phyloP scores from a whole-genome alignment of 2,329 filamentous ascomycete species.

The Phaeosphaeriaceae sp. region DNA sequence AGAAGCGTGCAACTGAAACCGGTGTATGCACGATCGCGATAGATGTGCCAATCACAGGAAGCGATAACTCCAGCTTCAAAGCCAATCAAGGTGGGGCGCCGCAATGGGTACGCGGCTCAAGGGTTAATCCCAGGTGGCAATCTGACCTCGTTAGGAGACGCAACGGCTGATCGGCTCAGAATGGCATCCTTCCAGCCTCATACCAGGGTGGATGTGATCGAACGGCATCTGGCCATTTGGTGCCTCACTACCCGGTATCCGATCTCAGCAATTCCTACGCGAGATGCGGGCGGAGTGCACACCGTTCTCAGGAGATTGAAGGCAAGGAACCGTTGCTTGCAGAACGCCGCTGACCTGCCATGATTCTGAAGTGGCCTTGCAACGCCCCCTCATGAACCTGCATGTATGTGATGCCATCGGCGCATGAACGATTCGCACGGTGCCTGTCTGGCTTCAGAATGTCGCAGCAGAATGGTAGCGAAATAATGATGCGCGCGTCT shows the following conservation, averaged over 20 bases:
- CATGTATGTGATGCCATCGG: conserved; percentile 1
- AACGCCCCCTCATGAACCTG: not conserved
- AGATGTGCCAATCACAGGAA: conserved; percentile 36
- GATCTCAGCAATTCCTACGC: not conserved
- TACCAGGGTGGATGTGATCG: not conserved
- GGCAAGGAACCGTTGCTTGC: not conserved
- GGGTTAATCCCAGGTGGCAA: conserved; percentile 34
- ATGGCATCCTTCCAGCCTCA: conserved; percentile 11
- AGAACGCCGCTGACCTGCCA: not conserved
- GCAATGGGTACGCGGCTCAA: conserved; percentile 29
- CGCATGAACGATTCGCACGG: not conserved
- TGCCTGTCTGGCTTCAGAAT: not conserved
- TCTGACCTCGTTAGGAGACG: conserved; percentile 28
- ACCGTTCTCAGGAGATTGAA: not conserved
- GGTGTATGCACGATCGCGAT: conserved; percentile 26
- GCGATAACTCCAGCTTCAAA: conserved; percentile 14
- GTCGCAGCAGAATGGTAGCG: not conserved
- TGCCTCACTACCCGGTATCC: not conserved
- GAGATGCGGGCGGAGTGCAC: not conserved
- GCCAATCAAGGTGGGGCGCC: conserved; percentile 31
- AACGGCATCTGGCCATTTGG: conserved; percentile 14
- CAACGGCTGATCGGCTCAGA: conserved; percentile 33
- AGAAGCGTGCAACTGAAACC: conserved; percentile 42
- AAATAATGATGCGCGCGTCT: conserved; percentile 4
- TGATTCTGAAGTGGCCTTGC: not conserved